Evolutionary conservation across 164 flowering plant genomes (phyloP).

Genomic region (Paratinospora sagittata): DNA sequence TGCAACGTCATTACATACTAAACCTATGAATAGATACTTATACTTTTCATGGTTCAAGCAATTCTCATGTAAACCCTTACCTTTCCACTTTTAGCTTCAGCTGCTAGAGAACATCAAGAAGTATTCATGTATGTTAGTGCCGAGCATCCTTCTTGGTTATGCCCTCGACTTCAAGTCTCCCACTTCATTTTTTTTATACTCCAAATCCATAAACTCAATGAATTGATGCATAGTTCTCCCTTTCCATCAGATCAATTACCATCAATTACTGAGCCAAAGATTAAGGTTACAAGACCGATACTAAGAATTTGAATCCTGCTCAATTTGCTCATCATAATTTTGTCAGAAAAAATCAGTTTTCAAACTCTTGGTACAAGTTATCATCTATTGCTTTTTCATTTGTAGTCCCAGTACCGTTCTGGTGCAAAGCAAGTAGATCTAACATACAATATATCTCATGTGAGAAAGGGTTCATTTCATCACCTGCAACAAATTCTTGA

Average conservation of each 20-base stretch:
- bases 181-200: background rate
- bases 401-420: background rate
- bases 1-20: background rate
- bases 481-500: slow-evolving; percentile 26
- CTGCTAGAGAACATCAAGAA: background rate
- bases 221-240: background rate
- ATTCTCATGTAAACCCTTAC: background rate
- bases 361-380: background rate
- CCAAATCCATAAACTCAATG: background rate
- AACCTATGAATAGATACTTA: background rate
- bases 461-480: slow-evolving; percentile 15
- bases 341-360: background rate
- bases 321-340: background rate
- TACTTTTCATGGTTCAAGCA: background rate
- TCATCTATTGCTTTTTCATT: slow-evolving; percentile 3
- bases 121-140: background rate
- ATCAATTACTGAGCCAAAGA: background rate
- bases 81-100: background rate
- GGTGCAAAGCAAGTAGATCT: slow-evolving; percentile 15
- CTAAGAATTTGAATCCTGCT: background rate
- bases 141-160: background rate
- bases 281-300: background rate
- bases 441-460: slow-evolving; percentile 19
- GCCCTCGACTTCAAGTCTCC: background rate
- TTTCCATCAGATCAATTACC: background rate